These are phyloP conservation scores for Apiospora kogelbergensis DNA, from an alignment of 2,329 filamentous ascomycete genomes.

Conservation along the genomic window DNA sequence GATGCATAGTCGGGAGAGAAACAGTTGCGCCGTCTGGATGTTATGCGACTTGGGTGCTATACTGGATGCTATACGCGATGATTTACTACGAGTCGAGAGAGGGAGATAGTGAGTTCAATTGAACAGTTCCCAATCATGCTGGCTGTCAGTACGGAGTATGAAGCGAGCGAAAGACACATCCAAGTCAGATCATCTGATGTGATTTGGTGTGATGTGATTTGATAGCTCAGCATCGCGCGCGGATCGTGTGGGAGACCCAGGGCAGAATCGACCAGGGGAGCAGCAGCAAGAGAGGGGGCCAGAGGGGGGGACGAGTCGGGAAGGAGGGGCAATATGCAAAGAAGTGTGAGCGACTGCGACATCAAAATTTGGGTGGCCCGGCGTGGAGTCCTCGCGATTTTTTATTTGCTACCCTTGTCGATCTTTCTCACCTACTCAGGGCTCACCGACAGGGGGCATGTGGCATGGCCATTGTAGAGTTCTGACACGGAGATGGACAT, in stretches of 20 bases:
- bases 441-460: neutral
- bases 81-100: too few relatives aligned
- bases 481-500: too few relatives aligned
- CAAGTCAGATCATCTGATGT: neutral
- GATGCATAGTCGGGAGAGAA: neutral
- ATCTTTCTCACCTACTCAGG: neutral
- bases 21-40: too few relatives aligned
- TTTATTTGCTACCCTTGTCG: neutral
- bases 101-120: too few relatives aligned
- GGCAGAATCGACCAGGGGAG: too few relatives aligned
- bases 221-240: neutral
- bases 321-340: constrained; percentile 7
- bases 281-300: neutral
- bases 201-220: neutral
- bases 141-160: too few relatives aligned
- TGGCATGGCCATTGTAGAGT: neutral
- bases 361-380: neutral
- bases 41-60: too few relatives aligned
- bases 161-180: neutral
- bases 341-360: constrained; percentile 1
- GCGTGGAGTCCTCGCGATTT: neutral
- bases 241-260: neutral
- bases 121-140: too few relatives aligned
- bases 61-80: too few relatives aligned
- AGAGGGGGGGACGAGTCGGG: neutral